Base-by-base conservation (phyloP, 306 rosid genomes). In the Cicer bijugum region DNA sequence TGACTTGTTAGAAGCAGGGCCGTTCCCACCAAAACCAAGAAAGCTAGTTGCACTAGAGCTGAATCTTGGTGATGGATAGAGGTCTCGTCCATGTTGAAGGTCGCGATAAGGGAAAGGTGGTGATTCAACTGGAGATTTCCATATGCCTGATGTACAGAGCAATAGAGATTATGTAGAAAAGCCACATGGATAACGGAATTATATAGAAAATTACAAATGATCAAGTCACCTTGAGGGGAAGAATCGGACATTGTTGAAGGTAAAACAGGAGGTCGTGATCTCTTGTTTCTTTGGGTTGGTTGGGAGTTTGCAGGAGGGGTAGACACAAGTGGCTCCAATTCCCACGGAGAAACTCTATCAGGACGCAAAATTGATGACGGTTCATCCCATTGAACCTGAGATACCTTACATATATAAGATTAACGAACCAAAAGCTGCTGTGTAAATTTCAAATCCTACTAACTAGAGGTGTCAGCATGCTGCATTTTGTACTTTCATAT, bases 381-480 rank as follows among this genome's bases (percentile, higher is more conserved):
- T 68, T 93, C 98, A 82, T 93, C 98, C 98, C 98, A 93, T 86
- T 93, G 98, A 71, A 93, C 97, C 98, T 93, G 87, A 84, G 72
- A 74, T 12, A 43, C 61, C 75, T 52, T 43, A 75, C 12, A 16
- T 11, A 16, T 33, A 38, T 35, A 23, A 37, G 61, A 76, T 42
- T 20, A 45, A 12, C 39, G 20, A 77, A 69, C 66, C 10, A 77
- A 81, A 46, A 71, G 44, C 75, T 56, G 50, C 67, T 12, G 6
- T 6, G 16, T 39, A 28, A 39, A 60, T 40, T 74, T 33, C 46
- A 68, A 68, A 75, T 65, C 71, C 16, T 14, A 38, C 23, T 7
- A 43, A 75, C 48, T 60, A 28, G 15, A 53, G 14, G 33, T 48
- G 46, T 60, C 67, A 68, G 45, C 74, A 43, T 50, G 80, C 67